phyloP scores from a whole-genome alignment of 2,329 filamentous ascomycete species.

The Fusarium liriodendri region DNA sequence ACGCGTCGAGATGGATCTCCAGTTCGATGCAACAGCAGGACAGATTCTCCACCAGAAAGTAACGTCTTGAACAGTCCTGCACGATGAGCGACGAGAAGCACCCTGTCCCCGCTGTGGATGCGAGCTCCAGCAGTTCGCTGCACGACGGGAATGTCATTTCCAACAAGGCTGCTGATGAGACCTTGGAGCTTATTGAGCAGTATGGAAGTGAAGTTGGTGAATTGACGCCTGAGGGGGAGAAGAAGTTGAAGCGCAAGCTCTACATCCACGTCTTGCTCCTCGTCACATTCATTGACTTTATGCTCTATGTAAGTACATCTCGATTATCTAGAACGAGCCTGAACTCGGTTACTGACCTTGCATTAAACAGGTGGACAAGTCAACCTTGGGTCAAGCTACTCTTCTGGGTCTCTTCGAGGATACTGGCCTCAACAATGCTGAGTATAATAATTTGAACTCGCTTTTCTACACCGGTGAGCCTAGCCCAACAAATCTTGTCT shows the following conservation, averaged over 20 bases:
- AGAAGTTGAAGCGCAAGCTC: not conserved
- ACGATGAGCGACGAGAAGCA: not conserved
- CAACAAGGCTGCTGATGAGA: constrained; percentile 8
- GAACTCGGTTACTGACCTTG: not conserved
- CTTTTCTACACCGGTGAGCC: not conserved
- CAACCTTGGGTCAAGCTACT: not conserved
- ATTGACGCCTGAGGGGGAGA: not conserved
- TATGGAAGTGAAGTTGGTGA: constrained; percentile 3
- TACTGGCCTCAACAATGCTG: not conserved
- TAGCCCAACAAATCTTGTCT: accelerated
- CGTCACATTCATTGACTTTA: not conserved
- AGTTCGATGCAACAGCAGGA: not conserved
- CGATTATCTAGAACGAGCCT: not conserved
- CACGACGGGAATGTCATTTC: not conserved
- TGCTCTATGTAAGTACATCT: not conserved
- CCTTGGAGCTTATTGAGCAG: constrained; percentile 8
- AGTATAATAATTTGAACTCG: not conserved
- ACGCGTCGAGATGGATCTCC: not conserved
- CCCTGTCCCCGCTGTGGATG: not conserved
- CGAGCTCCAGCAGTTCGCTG: constrained; percentile 1
- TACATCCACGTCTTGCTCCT: not conserved
- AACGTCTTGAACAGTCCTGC: not conserved
- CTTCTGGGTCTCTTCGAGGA: not conserved
- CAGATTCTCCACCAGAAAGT: not conserved
- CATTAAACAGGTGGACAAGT: not conserved